Conservation (phyloP, 768 basidiomycete genomes). For the Tephrocybe sp. region DNA sequence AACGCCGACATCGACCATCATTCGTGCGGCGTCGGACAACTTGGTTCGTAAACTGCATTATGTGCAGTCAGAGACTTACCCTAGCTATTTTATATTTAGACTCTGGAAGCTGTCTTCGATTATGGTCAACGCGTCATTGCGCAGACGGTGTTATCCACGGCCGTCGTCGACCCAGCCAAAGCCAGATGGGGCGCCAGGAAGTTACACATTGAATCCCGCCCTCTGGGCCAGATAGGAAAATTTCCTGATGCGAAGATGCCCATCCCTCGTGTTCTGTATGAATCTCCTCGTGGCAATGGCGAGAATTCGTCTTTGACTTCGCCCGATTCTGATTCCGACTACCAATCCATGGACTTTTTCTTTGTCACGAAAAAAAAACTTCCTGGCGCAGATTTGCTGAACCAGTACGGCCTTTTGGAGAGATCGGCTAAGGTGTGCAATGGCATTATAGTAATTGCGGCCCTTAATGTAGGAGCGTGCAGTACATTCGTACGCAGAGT, state of each 20-base stretch:
- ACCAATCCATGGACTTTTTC: neutral
- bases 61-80: neutral
- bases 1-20: neutral
- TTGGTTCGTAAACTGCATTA: conserved; percentile 1
- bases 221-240: neutral
- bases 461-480: neutral
- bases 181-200: neutral
- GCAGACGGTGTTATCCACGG: neutral
- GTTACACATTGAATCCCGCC: conserved; percentile 1
- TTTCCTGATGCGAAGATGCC: neutral
- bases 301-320: neutral
- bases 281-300: too few relatives aligned
- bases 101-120: neutral
- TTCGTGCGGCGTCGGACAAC: conserved; percentile 4
- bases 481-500: neutral
- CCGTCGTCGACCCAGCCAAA: neutral
- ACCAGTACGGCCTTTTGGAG: conserved; percentile 2
- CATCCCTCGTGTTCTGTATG: neutral
- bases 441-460: neutral
- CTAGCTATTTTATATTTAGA: neutral
- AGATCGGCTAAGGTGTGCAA: neutral
- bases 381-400: conserved; percentile 1
- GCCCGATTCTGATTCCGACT: neutral
- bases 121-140: neutral
- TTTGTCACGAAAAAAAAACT: conserved; percentile 6